Percentiles rank a stretch among this genome's conserved stretches.
phyloP scores from a whole-genome alignment of 345 rosid genomes.

The Pseudoturritis turrita region DNA sequence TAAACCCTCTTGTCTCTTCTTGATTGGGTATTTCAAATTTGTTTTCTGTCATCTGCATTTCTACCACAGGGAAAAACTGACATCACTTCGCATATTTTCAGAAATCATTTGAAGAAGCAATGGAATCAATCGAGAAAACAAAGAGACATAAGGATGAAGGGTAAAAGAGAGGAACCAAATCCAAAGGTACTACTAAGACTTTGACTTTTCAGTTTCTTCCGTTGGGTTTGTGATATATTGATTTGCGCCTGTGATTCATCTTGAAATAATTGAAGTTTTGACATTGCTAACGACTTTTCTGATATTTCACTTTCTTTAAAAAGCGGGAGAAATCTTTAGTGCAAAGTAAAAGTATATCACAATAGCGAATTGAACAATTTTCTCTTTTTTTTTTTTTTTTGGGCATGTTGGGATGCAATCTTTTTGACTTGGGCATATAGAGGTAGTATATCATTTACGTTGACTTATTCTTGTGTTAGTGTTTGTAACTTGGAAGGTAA shows the following conservation, averaged over 20 bases:
- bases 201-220: background rate
- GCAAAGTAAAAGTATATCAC: background rate
- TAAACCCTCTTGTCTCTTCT: background rate
- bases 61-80: background rate
- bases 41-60: background rate
- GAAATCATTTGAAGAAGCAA: constrained; percentile 92
- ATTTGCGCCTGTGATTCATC: background rate
- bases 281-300: background rate
- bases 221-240: background rate
- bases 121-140: constrained; percentile 54
- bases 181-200: constrained; percentile 20
- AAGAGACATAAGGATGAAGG: constrained; percentile 45
- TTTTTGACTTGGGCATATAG: background rate
- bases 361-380: background rate
- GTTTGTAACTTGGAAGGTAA: background rate
- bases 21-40: background rate
- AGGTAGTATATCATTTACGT: background rate
- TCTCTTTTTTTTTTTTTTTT: no score
- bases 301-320: background rate
- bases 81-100: constrained; percentile 14
- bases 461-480: background rate
- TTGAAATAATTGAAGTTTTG: background rate
- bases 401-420: background rate
- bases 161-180: constrained; percentile 11
- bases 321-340: background rate